phyloP scores from a whole-genome alignment of 1,284 basidiomycete species.

The Xanthoconium separans region DNA sequence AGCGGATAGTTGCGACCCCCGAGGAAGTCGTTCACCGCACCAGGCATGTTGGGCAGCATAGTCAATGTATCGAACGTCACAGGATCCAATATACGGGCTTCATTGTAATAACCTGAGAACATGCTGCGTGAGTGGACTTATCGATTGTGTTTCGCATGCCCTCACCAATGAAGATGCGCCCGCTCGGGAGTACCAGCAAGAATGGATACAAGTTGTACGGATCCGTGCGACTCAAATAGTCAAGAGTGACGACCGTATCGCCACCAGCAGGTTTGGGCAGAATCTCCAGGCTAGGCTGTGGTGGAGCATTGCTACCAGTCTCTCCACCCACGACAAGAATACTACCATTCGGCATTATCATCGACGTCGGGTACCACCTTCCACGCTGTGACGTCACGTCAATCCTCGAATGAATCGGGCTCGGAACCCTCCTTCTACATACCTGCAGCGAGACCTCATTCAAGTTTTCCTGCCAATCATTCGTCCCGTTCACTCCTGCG shows the following conservation, averaged over 20 bases:
- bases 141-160: accelerated
- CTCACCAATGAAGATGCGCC: slow-evolving; percentile 64
- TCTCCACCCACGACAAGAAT: slow-evolving; percentile 75
- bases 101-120: slow-evolving; percentile 66
- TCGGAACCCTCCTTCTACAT: slow-evolving; percentile 2
- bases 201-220: slow-evolving; percentile 78
- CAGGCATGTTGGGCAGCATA: slow-evolving; percentile 69
- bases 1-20: slow-evolving; percentile 78
- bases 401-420: background rate
- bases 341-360: slow-evolving; percentile 66
- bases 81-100: slow-evolving; percentile 72
- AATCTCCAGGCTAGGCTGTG: slow-evolving; percentile 66
- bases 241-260: slow-evolving; percentile 40
- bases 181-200: slow-evolving; percentile 66
- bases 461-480: slow-evolving; percentile 53
- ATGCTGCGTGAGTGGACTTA: background rate
- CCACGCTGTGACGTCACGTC: slow-evolving; percentile 44
- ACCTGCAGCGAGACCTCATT: slow-evolving; percentile 46
- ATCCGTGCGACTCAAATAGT: slow-evolving; percentile 58
- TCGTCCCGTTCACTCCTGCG: slow-evolving; percentile 51
- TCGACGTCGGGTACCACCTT: slow-evolving; percentile 71
- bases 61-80: slow-evolving; percentile 58
- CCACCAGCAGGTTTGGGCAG: slow-evolving; percentile 46
- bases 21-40: slow-evolving; percentile 69
- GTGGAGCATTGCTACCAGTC: slow-evolving; percentile 61